phyloP scores from a whole-genome alignment of 2,329 filamentous ascomycete species.

The Teratosphaeria zuluensis region DNA sequence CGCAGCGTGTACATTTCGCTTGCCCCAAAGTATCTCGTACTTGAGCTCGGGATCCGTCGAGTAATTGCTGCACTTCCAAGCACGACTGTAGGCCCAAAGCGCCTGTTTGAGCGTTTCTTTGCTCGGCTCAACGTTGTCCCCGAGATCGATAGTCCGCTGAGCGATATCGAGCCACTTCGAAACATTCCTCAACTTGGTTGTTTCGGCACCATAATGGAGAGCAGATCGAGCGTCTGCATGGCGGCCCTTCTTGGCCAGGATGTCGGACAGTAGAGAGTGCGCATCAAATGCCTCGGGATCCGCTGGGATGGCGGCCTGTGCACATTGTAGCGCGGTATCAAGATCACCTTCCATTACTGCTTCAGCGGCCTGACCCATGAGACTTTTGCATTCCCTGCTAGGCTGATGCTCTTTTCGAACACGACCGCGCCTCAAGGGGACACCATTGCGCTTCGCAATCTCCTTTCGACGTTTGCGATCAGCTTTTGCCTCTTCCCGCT shows the following conservation, averaged over 20 bases:
- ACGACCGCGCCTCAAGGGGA: conserved; percentile 5
- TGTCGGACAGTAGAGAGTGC: conserved; percentile 51
- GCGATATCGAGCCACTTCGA: conserved; percentile 50
- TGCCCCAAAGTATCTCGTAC: conserved; percentile 35
- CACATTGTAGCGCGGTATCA: conserved; percentile 46
- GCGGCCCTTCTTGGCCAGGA: conserved; percentile 47
- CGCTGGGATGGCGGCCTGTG: conserved; percentile 41
- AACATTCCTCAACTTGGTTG: conserved; percentile 29
- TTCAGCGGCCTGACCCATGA: conserved; percentile 57
- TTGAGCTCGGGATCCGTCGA: conserved; percentile 42
- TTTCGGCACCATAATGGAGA: conserved; percentile 45
- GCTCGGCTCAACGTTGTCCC: conserved; percentile 30
- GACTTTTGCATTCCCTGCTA: conserved; percentile 59
- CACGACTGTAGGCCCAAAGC: conserved; percentile 26
- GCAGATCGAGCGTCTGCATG: conserved; percentile 47
- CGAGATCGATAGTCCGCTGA: conserved; percentile 42
- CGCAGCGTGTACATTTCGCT: conserved; percentile 47
- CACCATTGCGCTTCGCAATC: conserved; percentile 8
- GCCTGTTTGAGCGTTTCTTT: conserved; percentile 37
- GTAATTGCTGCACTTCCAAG: conserved; percentile 39
- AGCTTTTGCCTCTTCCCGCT: neutral
- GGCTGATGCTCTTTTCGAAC: conserved; percentile 53
- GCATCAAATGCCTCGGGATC: conserved; percentile 56
- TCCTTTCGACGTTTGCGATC: neutral
- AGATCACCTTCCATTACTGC: conserved; percentile 56